phyloP scores from a whole-genome alignment of 805 yeast genomes.

The Metschnikowia cubensis region DNA sequence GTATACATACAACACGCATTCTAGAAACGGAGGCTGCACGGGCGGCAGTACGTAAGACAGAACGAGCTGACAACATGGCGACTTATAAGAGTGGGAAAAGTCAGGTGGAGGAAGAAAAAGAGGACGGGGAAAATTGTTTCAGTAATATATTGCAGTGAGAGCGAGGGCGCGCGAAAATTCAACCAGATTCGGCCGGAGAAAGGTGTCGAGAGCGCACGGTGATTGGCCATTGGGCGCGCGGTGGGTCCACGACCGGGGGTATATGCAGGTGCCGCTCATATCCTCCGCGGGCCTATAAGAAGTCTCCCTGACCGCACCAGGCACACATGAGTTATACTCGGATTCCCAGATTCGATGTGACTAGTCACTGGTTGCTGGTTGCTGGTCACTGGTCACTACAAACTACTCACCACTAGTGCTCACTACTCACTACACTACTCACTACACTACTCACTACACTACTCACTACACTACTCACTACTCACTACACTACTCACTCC shows the following conservation, averaged over 20 bases:
- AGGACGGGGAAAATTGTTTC: slow-evolving; percentile 12
- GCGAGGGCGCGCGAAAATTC: slow-evolving; percentile 18
- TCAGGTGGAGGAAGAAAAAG: slow-evolving; percentile 17
- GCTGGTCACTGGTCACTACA: too few relatives aligned
- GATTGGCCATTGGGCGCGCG: slow-evolving; percentile 14
- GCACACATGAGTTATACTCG: too few relatives aligned
- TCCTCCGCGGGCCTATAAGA: not conserved
- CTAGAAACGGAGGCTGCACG: slow-evolving; percentile 52
- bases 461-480: too few relatives aligned
- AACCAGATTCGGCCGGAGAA: slow-evolving; percentile 20
- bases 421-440: too few relatives aligned
- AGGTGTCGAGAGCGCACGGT: slow-evolving; percentile 11
- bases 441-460: too few relatives aligned
- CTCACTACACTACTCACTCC: too few relatives aligned
- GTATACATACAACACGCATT: slow-evolving; percentile 28
- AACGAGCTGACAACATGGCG: slow-evolving; percentile 80
- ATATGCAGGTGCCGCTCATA: not conserved
- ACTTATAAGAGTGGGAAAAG: slow-evolving; percentile 17
- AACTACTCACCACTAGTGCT: too few relatives aligned
- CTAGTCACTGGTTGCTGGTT: too few relatives aligned
- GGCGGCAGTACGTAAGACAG: slow-evolving; percentile 80
- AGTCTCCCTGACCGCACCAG: too few relatives aligned
- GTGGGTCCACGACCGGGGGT: not conserved
- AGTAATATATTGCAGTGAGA: slow-evolving; percentile 17
- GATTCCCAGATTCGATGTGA: too few relatives aligned